phyloP scores from a whole-genome alignment of 2,329 filamentous ascomycete genomes.

The Stachybotrys chartarum region DNA sequence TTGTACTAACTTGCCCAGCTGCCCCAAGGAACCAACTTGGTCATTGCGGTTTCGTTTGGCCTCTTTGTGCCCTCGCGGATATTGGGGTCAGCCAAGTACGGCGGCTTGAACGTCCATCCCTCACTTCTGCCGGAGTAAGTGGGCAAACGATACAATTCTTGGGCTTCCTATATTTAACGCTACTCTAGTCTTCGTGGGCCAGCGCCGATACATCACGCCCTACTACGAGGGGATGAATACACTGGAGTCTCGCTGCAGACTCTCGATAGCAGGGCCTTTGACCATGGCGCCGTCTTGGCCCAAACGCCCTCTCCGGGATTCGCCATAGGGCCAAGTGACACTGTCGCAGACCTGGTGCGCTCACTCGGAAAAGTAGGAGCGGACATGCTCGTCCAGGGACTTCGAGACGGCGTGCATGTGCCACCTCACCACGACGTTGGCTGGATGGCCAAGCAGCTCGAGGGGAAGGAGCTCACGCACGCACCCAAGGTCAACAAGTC shows the following conservation, averaged over 20 bases:
- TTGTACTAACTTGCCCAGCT: conserved; percentile 32
- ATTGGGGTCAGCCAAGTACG: conserved; percentile 63
- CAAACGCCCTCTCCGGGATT: conserved; percentile 59
- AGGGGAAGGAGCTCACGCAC: conserved; percentile 26
- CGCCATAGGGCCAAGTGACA: conserved; percentile 35
- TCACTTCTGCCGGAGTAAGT: conserved; percentile 77
- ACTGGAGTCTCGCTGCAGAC: conserved; percentile 86
- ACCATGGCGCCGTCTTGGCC: conserved; percentile 67
- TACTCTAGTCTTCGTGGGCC: conserved; percentile 66
- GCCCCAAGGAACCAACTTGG: conserved; percentile 60
- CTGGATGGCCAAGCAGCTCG: conserved; percentile 14
- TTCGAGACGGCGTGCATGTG: conserved; percentile 58
- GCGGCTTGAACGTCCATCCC: conserved; percentile 89
- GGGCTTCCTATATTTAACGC: conserved; percentile 4
- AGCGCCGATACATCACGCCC: conserved; percentile 79
- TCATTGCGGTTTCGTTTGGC: conserved; percentile 92
- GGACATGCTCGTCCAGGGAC: conserved; percentile 58
- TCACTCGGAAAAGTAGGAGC: conserved; percentile 60
- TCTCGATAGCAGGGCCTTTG: conserved; percentile 67
- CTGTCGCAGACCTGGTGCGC: conserved; percentile 30
- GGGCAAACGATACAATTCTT: neutral
- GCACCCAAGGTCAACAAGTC: conserved; percentile 68
- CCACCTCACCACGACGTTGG: conserved; percentile 43
- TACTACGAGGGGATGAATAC: conserved; percentile 51
- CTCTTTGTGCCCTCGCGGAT: conserved; percentile 77